phyloP scores from a whole-genome alignment of 2,329 filamentous ascomycete species.

The Xylariales sp. region DNA sequence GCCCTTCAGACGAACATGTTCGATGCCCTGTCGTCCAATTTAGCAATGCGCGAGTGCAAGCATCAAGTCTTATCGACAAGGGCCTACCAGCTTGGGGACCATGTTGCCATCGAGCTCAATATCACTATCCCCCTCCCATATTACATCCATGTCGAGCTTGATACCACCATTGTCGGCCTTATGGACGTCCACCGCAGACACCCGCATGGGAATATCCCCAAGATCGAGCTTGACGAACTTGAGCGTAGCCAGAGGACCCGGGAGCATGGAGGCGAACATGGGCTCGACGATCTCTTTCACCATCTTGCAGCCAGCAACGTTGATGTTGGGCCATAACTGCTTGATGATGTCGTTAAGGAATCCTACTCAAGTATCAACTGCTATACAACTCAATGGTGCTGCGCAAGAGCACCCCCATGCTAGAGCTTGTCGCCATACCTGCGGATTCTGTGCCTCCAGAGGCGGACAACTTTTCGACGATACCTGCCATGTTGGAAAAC shows the following conservation, averaged over 20 bases:
- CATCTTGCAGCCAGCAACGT: slow-evolving; percentile 36
- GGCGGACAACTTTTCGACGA: slow-evolving; percentile 32
- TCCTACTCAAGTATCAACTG: slow-evolving; percentile 17
- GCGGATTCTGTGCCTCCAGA: slow-evolving; percentile 33
- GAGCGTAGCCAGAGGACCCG: slow-evolving; percentile 36
- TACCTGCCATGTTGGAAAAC: slow-evolving; percentile 21
- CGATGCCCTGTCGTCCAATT: slow-evolving; percentile 33
- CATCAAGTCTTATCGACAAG: neutral
- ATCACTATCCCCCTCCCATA: slow-evolving; percentile 41
- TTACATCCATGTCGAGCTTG: slow-evolving; percentile 43
- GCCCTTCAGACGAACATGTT: slow-evolving; percentile 38
- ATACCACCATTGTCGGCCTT: slow-evolving; percentile 39
- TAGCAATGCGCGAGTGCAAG: slow-evolving; percentile 8
- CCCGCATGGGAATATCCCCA: slow-evolving; percentile 33
- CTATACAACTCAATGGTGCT: neutral
- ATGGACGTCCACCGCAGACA: slow-evolving; percentile 39
- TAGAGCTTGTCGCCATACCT: slow-evolving; percentile 17
- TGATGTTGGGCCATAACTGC: slow-evolving; percentile 46
- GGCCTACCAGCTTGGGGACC: slow-evolving; percentile 36
- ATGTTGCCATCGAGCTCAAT: slow-evolving; percentile 41
- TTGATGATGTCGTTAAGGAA: slow-evolving; percentile 45
- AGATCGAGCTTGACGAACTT: slow-evolving; percentile 42
- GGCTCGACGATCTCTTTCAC: slow-evolving; percentile 43
- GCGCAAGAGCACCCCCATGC: neutral
- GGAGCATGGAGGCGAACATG: slow-evolving; percentile 41